Evolutionary conservation across 768 basidiomycete species (phyloP), one percentile per base, ranked within the genome.

Genomic region (Rhizopogon salebrosus): DNA sequence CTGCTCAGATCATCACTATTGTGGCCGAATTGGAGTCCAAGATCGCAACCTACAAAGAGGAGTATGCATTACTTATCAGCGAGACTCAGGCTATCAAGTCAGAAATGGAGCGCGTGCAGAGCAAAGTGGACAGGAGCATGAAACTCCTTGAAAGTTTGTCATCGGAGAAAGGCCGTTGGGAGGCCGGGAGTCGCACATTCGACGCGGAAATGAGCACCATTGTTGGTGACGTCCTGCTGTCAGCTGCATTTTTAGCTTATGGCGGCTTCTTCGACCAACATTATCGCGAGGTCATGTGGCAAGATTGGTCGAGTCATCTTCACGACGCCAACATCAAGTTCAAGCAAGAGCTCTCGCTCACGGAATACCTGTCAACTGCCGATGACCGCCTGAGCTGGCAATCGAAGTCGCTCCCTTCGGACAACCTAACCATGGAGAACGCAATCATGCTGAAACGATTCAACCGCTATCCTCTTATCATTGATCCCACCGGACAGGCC

Each of bases 401-500:
- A 70, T 89, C 92, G 27, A 94, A 93, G 63, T 87, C 92, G 1
- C 77, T 98, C n/a, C 97, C 97, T 1, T 85, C 92, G 5, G 95
- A 99, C 70, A 94, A 90, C 57, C 76, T 99, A 41, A 98, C 93
- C 59, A 92, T 91, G 1, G 97, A 98, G 73, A 99, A 99, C 65
- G 97, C 97, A n/a, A 94, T 98, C 70, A 98, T 98, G 93, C 83
- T 99, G 64, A 94, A 95, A 65, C 86, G 94, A 45, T 98, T 94
- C 81, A 92, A 92, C 63, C 90, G 97, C 18, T 98, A 98, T 69
- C 97, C 97, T 6, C 82, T 98, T 48, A 91, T 99, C 53, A 92
- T 99, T 62, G 97, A 99, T 66, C 97, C 97, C 4, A 97, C 95
- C 4, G 97, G 95, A 14, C 97, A 99, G 66, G 97, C 97, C 6